Base-by-base conservation (phyloP, 23 red algal genomes). In the Chondrus crispus region DNA sequence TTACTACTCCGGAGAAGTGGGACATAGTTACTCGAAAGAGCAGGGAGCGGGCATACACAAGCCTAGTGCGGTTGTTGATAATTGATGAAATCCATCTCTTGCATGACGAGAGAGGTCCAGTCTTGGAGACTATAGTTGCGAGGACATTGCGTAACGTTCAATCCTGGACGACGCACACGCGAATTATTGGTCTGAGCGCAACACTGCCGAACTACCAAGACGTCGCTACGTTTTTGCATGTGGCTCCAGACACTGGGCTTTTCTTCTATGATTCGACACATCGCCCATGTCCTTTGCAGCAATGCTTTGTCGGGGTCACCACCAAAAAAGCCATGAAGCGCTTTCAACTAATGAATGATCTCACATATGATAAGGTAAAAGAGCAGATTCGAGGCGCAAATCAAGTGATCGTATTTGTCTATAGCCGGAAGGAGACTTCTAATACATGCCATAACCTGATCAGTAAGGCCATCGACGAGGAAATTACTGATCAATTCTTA, bases 1-100 rank as follows among this genome's bases (percentile, higher is more conserved):
- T 99, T 1, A 95, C 95, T 40, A 99, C 97, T 26, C 97, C 97
- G 5, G 97, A 99, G 66, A 99, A 99, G 69, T 99, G 97, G 97
- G 97, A 99, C 24, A 94, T 99, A n/a, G 63, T 99, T 18, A 99
- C 94, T 13, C 82, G 97, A 20, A 94, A 94, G 62, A 80, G 87
- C 5, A 73, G 41, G 0, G 84, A 85, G 28, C 89, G 90, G 19
- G 72, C 66, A 33, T 84, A 82, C 40, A 75, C 77, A 36, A 88
- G 51, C 39, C 46, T 91, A 53, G 86, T 98, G n/a, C 76, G 70
- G 20, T 80, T 99, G 44, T 75, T 99, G 18, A 94, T 99, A 4
- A 57, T 99, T 20, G 97, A 99, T 54, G 97, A 99, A 81, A 89
- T 99, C 40, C 97, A 99, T 80, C 72, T 99, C 38, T 80, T 99